phyloP scores from a whole-genome alignment of 2,329 filamentous ascomycete genomes.

The Chaetomiaceae sp. region DNA sequence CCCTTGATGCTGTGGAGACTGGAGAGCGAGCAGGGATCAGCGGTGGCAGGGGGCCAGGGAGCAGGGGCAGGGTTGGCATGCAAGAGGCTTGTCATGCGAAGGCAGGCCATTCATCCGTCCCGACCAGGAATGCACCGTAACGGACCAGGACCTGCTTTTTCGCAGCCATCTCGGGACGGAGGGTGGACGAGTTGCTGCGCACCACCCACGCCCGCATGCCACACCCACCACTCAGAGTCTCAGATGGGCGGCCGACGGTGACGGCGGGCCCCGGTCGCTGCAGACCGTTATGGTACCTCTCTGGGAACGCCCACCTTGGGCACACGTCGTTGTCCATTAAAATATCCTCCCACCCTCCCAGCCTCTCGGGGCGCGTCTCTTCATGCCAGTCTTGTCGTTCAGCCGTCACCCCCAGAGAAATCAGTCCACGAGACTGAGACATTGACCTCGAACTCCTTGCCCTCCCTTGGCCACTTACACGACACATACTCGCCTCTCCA shows the following conservation, averaged over 20 bases:
- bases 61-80: conserved; percentile 7
- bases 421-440: conserved; percentile 14
- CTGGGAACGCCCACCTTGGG: conserved; percentile 12
- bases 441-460: background rate
- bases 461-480: conserved; percentile 15
- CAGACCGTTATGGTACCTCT: conserved; percentile 19
- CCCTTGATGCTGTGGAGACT: background rate
- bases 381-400: conserved; percentile 9
- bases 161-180: conserved; percentile 4
- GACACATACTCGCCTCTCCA: background rate
- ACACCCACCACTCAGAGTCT: conserved; percentile 1
- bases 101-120: conserved; percentile 15
- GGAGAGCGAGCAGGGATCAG: conserved; percentile 12
- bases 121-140: conserved; percentile 9
- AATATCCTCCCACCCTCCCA: conserved; percentile 11
- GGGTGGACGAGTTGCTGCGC: conserved; percentile 10
- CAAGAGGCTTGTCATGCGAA: conserved; percentile 14
- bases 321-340: conserved; percentile 12
- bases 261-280: conserved; percentile 17
- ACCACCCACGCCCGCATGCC: conserved; percentile 1
- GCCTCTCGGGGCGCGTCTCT: conserved; percentile 8
- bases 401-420: background rate
- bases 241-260: conserved; percentile 4
- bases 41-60: conserved; percentile 9
- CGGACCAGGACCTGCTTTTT: conserved; percentile 18